Base-by-base conservation (phyloP, 2,329 filamentous ascomycete genomes). In the Helotiales sp. region DNA sequence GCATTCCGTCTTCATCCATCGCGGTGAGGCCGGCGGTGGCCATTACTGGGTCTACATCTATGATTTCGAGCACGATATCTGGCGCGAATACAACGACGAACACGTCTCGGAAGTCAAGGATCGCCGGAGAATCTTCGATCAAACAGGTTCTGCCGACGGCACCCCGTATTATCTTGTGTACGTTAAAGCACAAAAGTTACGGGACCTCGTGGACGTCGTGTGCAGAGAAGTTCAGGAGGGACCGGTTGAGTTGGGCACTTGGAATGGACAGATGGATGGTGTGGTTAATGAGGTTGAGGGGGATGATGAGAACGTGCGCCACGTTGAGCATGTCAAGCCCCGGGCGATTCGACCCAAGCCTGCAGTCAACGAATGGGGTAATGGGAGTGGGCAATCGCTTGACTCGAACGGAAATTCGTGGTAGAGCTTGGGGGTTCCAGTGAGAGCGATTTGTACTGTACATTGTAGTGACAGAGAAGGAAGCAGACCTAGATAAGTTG, bases 41-140 rank as follows among this genome's bases (percentile, higher is more conserved):
- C 96, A 99, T 79, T 99, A 98, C 80, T 97, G 93, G 90, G 93
- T 97, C 52, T 97, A 94, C 54, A 86, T 99, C 70, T 92, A 89
- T 45, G 67, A 69, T 28, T 64, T 63, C 32, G 67, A 69, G 71
- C 86, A 88, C 55, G 81, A 89, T 40, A 83, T 94, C 22, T 99
- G 96, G 94, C 90, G 93, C 65, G 93, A 92, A 75, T 99, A 97
- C 83, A 99, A 99, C 77, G 96, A 99, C 75, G 90, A 91, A 63
- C 85, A 85, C 17, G 93, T 99, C 26, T 89, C 87, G 2, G 88
- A 92, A 70, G 85, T 88, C 28, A 81, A 83, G 15, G 86, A 92
- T 73, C 83, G 86, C 7, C 83, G 84, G 17, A 86, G 90, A 59
- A 92, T 97, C 47, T 89, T 96, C 70, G 83, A 86, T 26, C 84